These are phyloP conservation scores for Botrytis fragariae DNA, from an alignment of 2,329 filamentous ascomycete genomes.

Conservation along the genomic window DNA sequence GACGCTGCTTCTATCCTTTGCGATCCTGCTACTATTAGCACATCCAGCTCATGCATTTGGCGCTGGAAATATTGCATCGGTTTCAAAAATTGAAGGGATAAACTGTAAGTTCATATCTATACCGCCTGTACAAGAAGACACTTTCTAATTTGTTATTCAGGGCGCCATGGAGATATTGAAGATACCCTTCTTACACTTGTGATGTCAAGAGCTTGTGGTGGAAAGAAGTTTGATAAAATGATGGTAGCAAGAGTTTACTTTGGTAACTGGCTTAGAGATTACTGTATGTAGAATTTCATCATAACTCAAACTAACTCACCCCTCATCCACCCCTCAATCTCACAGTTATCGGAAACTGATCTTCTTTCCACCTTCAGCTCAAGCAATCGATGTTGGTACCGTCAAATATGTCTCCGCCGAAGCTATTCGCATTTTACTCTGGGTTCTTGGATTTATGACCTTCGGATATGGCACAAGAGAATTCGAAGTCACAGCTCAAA, in stretches of 20 bases:
- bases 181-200: conserved; percentile 75
- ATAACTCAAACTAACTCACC: neutral
- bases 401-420: conserved; percentile 88
- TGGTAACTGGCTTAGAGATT: conserved; percentile 92
- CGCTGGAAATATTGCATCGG: conserved; percentile 81
- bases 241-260: conserved; percentile 90
- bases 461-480: conserved; percentile 82
- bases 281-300: conserved; percentile 48
- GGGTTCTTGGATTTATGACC: conserved; percentile 84
- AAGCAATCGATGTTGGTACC: conserved; percentile 89
- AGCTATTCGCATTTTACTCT: conserved; percentile 85
- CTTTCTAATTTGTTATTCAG: conserved; percentile 39
- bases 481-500: conserved; percentile 78
- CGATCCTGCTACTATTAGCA: conserved; percentile 64
- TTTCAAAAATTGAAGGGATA: conserved; percentile 77
- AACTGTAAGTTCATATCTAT: conserved; percentile 58
- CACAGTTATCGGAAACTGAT: neutral
- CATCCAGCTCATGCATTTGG: conserved; percentile 74
- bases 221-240: conserved; percentile 85
- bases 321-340: neutral
- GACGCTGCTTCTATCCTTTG: conserved; percentile 40
- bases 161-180: conserved; percentile 90
- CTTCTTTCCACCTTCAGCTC: conserved; percentile 44
- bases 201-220: conserved; percentile 59
- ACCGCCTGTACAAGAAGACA: neutral